These are phyloP conservation scores for Wickerhamomyces tratensis DNA, from an alignment of 805 yeast species.

Conservation along the genomic window DNA sequence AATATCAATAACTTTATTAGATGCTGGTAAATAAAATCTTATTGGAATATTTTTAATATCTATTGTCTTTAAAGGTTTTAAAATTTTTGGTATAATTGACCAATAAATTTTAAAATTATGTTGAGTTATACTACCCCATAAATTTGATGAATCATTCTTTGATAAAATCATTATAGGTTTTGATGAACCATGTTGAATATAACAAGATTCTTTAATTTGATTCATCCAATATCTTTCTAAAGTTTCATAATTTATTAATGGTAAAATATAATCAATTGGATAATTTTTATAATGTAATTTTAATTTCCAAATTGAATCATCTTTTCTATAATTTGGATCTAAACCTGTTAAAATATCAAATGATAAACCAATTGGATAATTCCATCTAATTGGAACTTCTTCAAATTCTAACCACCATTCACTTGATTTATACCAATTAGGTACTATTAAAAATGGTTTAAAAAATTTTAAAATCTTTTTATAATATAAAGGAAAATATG, in stretches of 20 bases:
- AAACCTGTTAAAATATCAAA: constrained; percentile 43
- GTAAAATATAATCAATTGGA: constrained; percentile 36
- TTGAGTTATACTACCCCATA: constrained; percentile 43
- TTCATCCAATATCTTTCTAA: constrained; percentile 56
- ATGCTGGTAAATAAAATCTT: constrained; percentile 33
- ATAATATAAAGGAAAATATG: constrained; percentile 40
- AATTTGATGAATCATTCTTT: constrained; percentile 41
- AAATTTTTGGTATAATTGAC: constrained; percentile 12
- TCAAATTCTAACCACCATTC: constrained; percentile 64
- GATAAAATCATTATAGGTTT: constrained; percentile 74
- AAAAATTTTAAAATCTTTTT: constrained; percentile 29
- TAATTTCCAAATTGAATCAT: constrained; percentile 35
- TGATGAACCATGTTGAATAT: constrained; percentile 65
- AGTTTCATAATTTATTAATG: constrained; percentile 20
- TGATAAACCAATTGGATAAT: constrained; percentile 62
- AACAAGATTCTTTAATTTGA: constrained; percentile 76
- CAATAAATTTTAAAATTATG: constrained; percentile 24
- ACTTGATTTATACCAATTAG: constrained; percentile 12
- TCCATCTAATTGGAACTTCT: constrained; percentile 57
- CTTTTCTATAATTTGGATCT: constrained; percentile 18
- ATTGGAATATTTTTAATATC: constrained; percentile 34
- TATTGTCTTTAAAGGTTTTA: constrained; percentile 9
- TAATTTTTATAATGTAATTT: constrained; percentile 29
- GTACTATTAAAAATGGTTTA: constrained; percentile 20
- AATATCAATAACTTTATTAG: constrained; percentile 25